Evolutionary conservation across 306 rosid species (phyloP), one percentile per base, ranked within the genome.

Genomic region (apple (Malus domestica)): DNA sequence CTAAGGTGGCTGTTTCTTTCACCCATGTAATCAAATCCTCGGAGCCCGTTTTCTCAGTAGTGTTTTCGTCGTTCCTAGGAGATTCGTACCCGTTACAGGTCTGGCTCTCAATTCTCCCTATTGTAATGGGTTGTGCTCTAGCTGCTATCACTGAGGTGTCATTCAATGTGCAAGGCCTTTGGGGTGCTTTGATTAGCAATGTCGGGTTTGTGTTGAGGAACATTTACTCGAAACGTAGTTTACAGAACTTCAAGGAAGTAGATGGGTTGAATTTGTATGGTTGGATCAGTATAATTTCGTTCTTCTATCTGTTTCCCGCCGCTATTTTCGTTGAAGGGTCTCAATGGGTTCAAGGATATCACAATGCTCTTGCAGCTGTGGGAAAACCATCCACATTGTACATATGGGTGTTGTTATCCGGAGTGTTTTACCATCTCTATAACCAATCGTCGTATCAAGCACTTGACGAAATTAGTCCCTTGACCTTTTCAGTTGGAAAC

Each of bases 381-480:
- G 96, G 97, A 19, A 84, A 85, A 29, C 72, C 93, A 44, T 87
- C 93, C 14, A 95, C 93, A 16, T 88, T 95, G 57, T 95, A 89
- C 73, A n/a, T 85, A 1, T 92, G 97, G 96, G 97, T 95, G 40
- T 52, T 92, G 85, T 71, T 95, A 14, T 90, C 98, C 70, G 97
- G 98, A 16, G 81, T 95, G 71, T 95, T 92, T 84, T 95, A 95
- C 82, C 97, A 92, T 89, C 93, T 95, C 27, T 95, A 95, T 83
- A 92, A 95, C 75, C 99, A 95, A 79, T 95, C 99, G 7, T 92
- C 97, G 51, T 95, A 95, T 73, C 96, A 92, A 85, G 99, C 99
- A 38, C 80, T 95, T 20, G 97, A 95, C 79, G 90, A 95, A n/a
- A 92, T 90, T 78, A 92, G 93, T 67, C 97, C 98, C 0, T 73